phyloP scores from a whole-genome alignment of 164 flowering plant species.

The Magnolia kwangsiensis region DNA sequence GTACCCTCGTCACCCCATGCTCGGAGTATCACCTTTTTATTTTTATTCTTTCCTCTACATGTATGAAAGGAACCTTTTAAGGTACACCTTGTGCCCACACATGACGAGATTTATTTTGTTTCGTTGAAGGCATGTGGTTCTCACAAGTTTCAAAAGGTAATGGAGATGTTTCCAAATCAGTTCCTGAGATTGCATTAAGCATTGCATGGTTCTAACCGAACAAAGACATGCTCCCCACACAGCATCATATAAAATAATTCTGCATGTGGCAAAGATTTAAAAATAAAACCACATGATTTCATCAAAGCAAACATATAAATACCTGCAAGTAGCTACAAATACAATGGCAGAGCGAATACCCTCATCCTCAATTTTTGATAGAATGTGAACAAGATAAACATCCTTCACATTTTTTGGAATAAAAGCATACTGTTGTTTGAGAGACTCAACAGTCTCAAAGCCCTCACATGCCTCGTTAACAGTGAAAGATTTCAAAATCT shows the following conservation, averaged over 20 bases:
- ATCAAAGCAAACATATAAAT: neutral
- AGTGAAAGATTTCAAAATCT: no score
- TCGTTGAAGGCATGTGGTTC: no score
- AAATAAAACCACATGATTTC: neutral
- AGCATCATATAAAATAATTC: neutral
- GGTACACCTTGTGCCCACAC: no score
- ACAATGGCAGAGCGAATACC: slow-evolving; percentile 78
- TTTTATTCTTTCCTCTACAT: no score
- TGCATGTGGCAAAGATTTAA: no score
- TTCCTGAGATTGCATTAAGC: neutral
- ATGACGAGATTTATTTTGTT: no score
- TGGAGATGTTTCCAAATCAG: no score
- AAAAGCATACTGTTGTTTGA: slow-evolving; percentile 71
- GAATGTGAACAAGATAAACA: slow-evolving; percentile 64
- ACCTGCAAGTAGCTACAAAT: slow-evolving; percentile 89
- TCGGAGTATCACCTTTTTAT: no score
- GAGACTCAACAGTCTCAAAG: slow-evolving; percentile 79
- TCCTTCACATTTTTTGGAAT: slow-evolving; percentile 76
- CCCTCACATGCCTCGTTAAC: slow-evolving; percentile 88
- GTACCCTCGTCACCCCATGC: no score
- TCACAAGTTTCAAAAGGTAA: no score
- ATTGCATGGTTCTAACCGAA: neutral
- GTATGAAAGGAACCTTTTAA: no score
- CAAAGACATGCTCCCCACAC: neutral
- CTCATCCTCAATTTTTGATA: slow-evolving; percentile 79